Conservation (phyloP, 2,329 filamentous ascomycete species). For the Fusarium dimerum region DNA sequence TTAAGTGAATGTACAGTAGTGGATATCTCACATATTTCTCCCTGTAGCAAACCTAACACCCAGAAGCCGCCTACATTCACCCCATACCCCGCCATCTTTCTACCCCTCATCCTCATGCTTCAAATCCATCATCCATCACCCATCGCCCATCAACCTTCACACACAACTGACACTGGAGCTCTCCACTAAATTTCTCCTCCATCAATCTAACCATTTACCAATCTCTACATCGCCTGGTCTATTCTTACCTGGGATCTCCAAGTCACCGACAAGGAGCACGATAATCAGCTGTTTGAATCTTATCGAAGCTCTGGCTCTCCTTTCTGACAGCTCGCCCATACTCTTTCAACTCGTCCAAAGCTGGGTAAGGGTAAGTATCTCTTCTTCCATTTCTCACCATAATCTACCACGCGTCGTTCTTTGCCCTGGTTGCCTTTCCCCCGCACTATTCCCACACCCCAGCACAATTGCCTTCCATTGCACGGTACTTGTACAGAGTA, state of each 20-base stretch:
- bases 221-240: too few species aligned
- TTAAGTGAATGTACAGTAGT: not conserved
- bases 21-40: not conserved
- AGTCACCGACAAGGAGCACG: too few species aligned
- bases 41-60: not conserved
- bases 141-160: not conserved
- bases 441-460: too few species aligned
- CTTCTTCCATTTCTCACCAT: too few species aligned
- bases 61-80: not conserved
- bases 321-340: conserved; percentile 1
- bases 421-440: too few species aligned
- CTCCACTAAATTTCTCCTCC: not conserved
- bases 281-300: too few species aligned
- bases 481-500: too few species aligned
- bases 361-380: too few species aligned
- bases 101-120: not conserved
- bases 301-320: too few species aligned
- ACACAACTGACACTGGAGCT: not conserved
- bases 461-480: too few species aligned
- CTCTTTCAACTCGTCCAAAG: conserved; percentile 6
- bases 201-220: not conserved
- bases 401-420: too few species aligned
- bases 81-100: not conserved
- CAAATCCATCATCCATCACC: not conserved
- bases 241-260: too few species aligned